Conservation (phyloP, 2,329 filamentous ascomycete genomes). For the Aspergillus proliferans region DNA sequence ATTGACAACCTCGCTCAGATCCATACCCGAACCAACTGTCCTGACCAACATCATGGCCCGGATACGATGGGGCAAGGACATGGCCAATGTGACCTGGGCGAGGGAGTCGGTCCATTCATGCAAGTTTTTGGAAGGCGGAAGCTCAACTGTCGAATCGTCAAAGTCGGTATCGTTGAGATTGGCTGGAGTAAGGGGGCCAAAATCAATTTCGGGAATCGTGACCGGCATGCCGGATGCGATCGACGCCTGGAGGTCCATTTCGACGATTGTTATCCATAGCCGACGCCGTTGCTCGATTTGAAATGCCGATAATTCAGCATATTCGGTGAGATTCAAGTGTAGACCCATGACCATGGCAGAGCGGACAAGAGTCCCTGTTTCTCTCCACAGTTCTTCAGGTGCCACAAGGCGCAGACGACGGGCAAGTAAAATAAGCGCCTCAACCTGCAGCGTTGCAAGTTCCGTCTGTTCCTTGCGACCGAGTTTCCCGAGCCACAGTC, state of each 20-base stretch:
- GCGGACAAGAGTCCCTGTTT: constrained; percentile 33
- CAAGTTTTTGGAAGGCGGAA: constrained; percentile 24
- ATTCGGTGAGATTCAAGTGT: constrained; percentile 33
- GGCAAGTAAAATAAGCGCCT: constrained; percentile 10
- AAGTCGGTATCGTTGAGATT: constrained; percentile 40
- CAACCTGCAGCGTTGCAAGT: constrained; percentile 13
- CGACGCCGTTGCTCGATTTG: constrained; percentile 31
- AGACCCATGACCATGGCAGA: constrained; percentile 37
- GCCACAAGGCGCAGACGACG: constrained; percentile 8
- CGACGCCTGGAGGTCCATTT: constrained; percentile 43
- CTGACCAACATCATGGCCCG: constrained; percentile 8
- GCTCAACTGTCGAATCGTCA: constrained; percentile 26
- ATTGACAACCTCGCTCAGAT: constrained; percentile 6
- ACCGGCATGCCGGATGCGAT: constrained; percentile 34
- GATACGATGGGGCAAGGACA: constrained; percentile 12
- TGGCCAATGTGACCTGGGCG: constrained; percentile 8
- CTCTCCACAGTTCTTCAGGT: constrained; percentile 34
- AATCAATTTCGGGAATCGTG: constrained; percentile 31
- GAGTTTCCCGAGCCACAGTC: constrained; percentile 13
- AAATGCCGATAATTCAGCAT: constrained; percentile 27
- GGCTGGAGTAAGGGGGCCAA: constrained; percentile 32
- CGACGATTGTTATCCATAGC: constrained; percentile 33
- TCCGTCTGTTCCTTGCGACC: constrained; percentile 15
- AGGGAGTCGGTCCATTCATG: constrained; percentile 12
- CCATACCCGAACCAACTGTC: constrained; percentile 1